Conservation (phyloP, 495 filamentous ascomycete species). For the Trypethelium eluteriae region DNA sequence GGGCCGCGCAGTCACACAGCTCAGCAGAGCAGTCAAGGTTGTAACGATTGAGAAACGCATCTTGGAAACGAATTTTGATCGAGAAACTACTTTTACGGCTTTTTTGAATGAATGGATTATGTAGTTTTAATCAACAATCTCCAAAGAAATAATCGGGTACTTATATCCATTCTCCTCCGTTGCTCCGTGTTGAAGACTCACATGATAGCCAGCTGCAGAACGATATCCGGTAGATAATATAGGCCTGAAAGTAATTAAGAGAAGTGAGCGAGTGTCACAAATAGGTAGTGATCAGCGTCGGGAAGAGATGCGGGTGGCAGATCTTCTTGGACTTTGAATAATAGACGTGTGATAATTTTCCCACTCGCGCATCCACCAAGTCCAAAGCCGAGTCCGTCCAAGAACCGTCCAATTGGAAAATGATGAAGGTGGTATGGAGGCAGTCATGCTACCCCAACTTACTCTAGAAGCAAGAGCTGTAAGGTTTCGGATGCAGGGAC, state of each 20-base stretch:
- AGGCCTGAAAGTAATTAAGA: background rate
- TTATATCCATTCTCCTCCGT: background rate
- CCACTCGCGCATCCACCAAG: background rate
- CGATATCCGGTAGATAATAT: background rate
- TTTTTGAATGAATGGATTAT: background rate
- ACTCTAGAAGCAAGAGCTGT: background rate
- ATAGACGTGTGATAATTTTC: background rate
- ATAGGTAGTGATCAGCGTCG: background rate
- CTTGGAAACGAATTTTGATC: background rate
- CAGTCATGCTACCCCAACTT: background rate
- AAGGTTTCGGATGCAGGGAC: background rate
- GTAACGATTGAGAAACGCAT: conserved; percentile 16
- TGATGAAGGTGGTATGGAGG: background rate
- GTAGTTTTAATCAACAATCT: background rate
- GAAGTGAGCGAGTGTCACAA: background rate
- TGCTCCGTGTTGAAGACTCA: background rate
- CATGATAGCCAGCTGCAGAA: background rate
- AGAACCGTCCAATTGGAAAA: background rate
- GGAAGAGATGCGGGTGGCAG: background rate
- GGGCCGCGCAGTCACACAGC: conserved; percentile 12
- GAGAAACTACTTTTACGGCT: background rate
- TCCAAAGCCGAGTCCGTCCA: background rate
- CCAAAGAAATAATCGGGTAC: background rate
- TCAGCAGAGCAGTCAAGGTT: conserved; percentile 11
- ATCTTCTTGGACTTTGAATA: background rate